Conservation (phyloP, 202 grass and related monocot genomes). For the Tripidium arundinaceum region DNA sequence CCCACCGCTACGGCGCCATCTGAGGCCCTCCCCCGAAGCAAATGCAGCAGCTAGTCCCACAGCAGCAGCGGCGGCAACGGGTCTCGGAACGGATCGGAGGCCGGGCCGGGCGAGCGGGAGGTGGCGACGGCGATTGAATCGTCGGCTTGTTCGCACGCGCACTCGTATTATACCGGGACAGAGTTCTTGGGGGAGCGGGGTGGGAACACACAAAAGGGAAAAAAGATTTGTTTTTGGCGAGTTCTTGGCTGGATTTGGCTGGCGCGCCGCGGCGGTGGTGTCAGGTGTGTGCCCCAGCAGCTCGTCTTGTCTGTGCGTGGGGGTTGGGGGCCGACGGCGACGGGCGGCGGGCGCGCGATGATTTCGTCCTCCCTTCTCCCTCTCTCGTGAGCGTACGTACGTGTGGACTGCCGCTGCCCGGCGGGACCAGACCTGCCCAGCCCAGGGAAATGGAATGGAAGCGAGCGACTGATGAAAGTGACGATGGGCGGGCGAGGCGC, state of each 20-base stretch:
- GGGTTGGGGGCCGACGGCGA: constrained; percentile 1
- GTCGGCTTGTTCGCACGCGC: neutral
- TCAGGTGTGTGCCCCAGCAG: neutral
- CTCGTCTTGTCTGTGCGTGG: constrained; percentile 30
- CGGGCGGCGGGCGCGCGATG: constrained; percentile 19
- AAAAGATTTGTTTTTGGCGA: neutral
- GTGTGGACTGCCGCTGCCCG: constrained; percentile 12
- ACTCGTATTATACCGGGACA: constrained; percentile 11
- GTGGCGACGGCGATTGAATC: constrained; percentile 21
- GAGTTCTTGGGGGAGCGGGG: neutral
- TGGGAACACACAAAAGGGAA: neutral
- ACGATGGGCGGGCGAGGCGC: neutral
- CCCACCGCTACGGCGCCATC: constrained; percentile 37
- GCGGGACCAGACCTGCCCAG: neutral
- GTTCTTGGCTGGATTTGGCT: constrained; percentile 29
- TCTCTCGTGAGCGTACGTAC: neutral
- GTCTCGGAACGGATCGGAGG: neutral
- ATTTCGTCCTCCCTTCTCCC: neutral
- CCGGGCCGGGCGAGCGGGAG: neutral
- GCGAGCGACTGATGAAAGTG: neutral
- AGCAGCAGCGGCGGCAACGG: neutral
- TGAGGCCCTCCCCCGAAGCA: neutral
- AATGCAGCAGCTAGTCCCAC: neutral
- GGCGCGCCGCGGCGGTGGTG: constrained; percentile 13
- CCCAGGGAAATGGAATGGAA: neutral